phyloP scores from a whole-genome alignment of 441 rosid genomes.

The Populus tomentosa region DNA sequence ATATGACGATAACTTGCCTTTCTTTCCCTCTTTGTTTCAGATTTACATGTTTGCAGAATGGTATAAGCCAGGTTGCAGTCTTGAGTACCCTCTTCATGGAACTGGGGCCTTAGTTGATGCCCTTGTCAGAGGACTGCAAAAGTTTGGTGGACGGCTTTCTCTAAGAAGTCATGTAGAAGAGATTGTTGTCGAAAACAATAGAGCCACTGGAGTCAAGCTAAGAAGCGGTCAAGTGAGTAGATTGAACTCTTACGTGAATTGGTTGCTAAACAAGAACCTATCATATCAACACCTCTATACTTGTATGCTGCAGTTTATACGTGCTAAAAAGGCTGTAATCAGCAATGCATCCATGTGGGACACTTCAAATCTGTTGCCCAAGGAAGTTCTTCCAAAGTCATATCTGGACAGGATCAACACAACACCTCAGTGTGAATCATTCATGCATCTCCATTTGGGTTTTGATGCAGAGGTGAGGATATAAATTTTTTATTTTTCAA shows the following conservation, averaged over 20 bases:
- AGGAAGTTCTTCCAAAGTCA: slow-evolving; percentile 58
- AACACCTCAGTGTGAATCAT: slow-evolving; percentile 83
- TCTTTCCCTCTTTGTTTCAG: slow-evolving; percentile 33
- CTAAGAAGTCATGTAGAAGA: slow-evolving; percentile 73
- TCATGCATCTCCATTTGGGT: slow-evolving; percentile 97
- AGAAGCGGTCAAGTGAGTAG: slow-evolving; percentile 75
- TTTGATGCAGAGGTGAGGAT: slow-evolving; percentile 67
- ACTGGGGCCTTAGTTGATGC: slow-evolving; percentile 79
- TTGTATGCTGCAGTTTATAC: slow-evolving; percentile 51
- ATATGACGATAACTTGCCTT: not conserved
- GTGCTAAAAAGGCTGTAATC: slow-evolving; percentile 81
- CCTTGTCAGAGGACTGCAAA: slow-evolving; percentile 78
- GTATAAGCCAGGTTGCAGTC: slow-evolving; percentile 86
- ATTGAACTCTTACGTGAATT: not conserved
- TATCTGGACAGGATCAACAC: slow-evolving; percentile 44
- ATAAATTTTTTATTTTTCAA: not conserved
- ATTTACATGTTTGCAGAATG: slow-evolving; percentile 92
- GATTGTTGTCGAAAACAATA: slow-evolving; percentile 67
- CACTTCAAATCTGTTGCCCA: slow-evolving; percentile 65
- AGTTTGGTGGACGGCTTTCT: slow-evolving; percentile 75
- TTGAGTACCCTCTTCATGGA: slow-evolving; percentile 88
- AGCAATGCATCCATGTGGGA: slow-evolving; percentile 98
- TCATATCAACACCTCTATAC: not conserved
- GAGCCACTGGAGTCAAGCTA: slow-evolving; percentile 80
- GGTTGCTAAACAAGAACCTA: not conserved